phyloP scores from a whole-genome alignment of 2,329 filamentous ascomycete genomes.

The Rhytidhysteron rufulum region DNA sequence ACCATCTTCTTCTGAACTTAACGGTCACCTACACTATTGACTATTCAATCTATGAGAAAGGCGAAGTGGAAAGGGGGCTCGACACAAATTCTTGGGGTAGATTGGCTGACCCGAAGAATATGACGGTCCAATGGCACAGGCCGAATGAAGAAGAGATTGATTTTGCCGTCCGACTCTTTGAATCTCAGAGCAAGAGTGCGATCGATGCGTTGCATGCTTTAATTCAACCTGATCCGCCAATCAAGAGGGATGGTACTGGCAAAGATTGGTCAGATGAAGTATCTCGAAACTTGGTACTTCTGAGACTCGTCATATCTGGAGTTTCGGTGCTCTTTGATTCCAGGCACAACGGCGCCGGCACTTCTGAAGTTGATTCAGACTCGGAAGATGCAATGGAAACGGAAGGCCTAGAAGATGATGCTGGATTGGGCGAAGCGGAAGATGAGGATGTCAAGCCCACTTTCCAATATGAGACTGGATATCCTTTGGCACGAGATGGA shows the following conservation, averaged over 20 bases:
- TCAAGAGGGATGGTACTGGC: conserved; percentile 89
- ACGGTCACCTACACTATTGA: conserved; percentile 94
- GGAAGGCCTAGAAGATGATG: conserved; percentile 46
- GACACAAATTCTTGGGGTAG: conserved; percentile 81
- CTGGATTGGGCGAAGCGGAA: conserved; percentile 61
- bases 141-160: conserved; percentile 75
- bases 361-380: conserved; percentile 47
- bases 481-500: conserved; percentile 64
- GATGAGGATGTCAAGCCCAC: conserved; percentile 81
- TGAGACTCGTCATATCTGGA: conserved; percentile 85
- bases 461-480: conserved; percentile 86
- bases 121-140: conserved; percentile 89
- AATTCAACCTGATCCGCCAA: conserved; percentile 74
- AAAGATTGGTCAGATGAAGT: conserved; percentile 99
- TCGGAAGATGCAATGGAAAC: conserved; percentile 39
- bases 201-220: conserved; percentile 70
- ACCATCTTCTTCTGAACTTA: conserved; percentile 90
- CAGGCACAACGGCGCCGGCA: conserved; percentile 37
- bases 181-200: conserved; percentile 75
- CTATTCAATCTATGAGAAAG: conserved; percentile 80
- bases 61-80: conserved; percentile 66
- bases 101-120: conserved; percentile 65
- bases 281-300: conserved; percentile 79
- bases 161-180: conserved; percentile 86
- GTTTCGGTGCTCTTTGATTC: conserved; percentile 88